Conservation (phyloP, 257 asterid genomes). For the Solanum etuberosum region DNA sequence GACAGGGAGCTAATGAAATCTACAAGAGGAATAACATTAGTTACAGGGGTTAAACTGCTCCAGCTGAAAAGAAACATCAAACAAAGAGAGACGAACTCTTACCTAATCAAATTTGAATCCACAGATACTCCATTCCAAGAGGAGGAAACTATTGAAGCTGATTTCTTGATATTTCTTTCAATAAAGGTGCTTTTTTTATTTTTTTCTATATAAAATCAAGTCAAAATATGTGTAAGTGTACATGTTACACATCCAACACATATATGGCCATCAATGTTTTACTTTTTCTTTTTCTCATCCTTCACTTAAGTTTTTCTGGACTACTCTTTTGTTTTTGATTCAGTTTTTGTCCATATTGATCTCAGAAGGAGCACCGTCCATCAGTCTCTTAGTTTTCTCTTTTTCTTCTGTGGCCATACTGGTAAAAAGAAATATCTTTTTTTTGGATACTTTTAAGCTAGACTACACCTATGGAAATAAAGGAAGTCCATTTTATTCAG, state of each 20-base stretch:
- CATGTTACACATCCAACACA: background rate
- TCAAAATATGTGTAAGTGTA: background rate
- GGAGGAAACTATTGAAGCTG: background rate
- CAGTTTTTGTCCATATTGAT: background rate
- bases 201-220: background rate
- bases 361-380: background rate
- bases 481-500: background rate
- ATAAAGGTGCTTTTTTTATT: background rate
- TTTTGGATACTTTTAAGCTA: background rate
- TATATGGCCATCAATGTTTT: background rate
- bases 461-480: background rate
- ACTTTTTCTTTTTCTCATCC: background rate
- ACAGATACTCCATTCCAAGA: background rate
- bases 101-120: background rate
- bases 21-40: background rate
- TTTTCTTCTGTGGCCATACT: background rate
- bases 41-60: background rate
- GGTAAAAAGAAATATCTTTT: background rate
- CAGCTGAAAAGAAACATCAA: background rate
- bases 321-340: background rate
- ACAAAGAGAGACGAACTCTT: background rate
- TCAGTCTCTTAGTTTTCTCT: background rate
- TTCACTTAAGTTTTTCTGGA: background rate
- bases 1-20: background rate
- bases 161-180: background rate